A percentile compares a stretch with the other conserved stretches of the same genome.
Conservation (phyloP, 1,284 basidiomycete genomes). For the Cryptococcus depauperatus region DNA sequence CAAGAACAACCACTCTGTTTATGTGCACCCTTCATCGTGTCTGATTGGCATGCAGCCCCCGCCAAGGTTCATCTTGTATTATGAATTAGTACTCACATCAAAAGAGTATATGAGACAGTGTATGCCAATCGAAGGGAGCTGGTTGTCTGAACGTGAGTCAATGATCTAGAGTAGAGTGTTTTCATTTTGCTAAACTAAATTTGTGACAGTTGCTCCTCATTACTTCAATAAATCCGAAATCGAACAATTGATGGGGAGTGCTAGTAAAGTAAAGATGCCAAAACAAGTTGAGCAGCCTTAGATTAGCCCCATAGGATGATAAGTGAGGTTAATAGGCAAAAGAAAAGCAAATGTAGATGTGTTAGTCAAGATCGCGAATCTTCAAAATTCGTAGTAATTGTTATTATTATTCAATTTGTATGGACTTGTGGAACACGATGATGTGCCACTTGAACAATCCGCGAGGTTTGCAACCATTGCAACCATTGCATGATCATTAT, state of each 20-base stretch:
- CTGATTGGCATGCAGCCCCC: conserved; percentile 94
- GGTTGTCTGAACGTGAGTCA: conserved; percentile 77
- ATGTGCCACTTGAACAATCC: no score
- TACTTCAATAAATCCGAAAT: conserved; percentile 85
- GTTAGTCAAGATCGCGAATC: no score
- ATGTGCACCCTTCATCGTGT: conserved; percentile 92
- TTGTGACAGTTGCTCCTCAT: conserved; percentile 69
- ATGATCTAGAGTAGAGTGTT: no score
- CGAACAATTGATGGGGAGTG: conserved; percentile 69
- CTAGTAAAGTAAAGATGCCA: conserved; percentile 74
- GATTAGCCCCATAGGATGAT: no score
- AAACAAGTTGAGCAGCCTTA: conserved; percentile 48
- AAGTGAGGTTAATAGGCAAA: no score
- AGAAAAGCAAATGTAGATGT: no score
- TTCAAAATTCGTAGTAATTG: no score
- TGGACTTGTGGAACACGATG: no score
- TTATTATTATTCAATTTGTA: no score
- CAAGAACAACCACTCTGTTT: conserved; percentile 91
- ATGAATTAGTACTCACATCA: conserved; percentile 60
- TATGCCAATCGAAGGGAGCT: conserved; percentile 93
- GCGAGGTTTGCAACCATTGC: no score
- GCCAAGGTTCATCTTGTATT: conserved; percentile 81
- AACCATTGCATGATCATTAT: no score
- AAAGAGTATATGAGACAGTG: conserved; percentile 67
- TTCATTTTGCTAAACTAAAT: not conserved